Base-by-base conservation (phyloP, 192 early-diverging fungal species). In the Phycomyces nitens region DNA sequence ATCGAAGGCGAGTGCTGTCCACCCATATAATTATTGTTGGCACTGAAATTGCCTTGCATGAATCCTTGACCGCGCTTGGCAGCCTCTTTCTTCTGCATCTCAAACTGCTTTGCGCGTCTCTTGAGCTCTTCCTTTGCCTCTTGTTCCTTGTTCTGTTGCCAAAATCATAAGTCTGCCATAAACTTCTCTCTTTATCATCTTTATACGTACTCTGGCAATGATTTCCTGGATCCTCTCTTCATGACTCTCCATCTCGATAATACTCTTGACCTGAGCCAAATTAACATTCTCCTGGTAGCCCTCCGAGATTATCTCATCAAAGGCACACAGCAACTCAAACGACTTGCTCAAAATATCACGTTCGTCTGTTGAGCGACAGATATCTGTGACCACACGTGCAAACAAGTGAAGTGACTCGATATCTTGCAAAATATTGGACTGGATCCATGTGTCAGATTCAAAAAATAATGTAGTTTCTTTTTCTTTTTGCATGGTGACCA, bases 121-220 rank as follows among this genome's bases (percentile, higher is more conserved):
- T 95, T 96, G 59, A 95, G 86, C 66, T 96, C 94, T 68, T 97
- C 92, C 81, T 95, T 98, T 5, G 97, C 97, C 73, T 99, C 94
- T 61, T 87, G 90, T 71, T 99, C 95, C 75, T 97, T 96, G 74
- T 91, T 94, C 85, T 85, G 65, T 69, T 27, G 29, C 3, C 29
- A 34, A 34, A 5, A 34, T 7, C 29, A 34, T 34, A 7, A 34
- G 2, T 3, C 21, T 2, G 8, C 53, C 26, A 38, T n/a, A 16
- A 16, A n/a, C n/a, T n/a, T n/a, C n/a, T n/a, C n/a, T 21, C 15
- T 16, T 18, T 27, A 39, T 39, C 16, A 38, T 16, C 3, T 4
- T 16, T n/a, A 11, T 34, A 58, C 53, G 60, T 74, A 87, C 86
- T 82, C 84, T 87, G 58, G 90, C 86, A 70, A 98, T 98, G 67